A percentile compares a stretch with the other conserved stretches of the same genome.
Conservation (phyloP, 1,284 basidiomycete genomes). For the Pholiota adiposa region DNA sequence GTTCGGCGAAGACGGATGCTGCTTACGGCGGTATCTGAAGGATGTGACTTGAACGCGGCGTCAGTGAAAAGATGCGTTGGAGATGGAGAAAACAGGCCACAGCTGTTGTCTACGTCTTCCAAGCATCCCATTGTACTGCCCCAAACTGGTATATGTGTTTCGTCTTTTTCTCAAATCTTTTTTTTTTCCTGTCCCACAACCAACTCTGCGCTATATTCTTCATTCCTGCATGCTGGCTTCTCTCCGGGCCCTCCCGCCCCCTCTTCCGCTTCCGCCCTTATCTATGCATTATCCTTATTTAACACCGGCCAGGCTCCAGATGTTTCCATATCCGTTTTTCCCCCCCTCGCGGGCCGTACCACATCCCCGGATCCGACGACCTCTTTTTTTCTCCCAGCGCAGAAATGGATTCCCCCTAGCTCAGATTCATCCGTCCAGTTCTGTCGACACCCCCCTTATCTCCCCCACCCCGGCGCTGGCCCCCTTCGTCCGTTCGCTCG, state of each 20-base stretch:
- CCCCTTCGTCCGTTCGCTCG: background rate
- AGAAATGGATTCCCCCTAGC: background rate
- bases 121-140: background rate
- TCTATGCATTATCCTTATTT: background rate
- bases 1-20: conserved; percentile 4
- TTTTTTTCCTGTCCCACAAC: background rate
- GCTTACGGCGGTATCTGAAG: conserved; percentile 22
- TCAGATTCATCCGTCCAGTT: background rate
- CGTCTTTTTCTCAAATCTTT: background rate
- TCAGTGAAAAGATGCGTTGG: background rate
- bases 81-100: background rate
- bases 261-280: background rate
- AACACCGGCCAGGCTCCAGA: background rate
- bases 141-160: background rate
- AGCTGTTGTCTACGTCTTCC: background rate
- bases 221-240: background rate
- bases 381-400: background rate
- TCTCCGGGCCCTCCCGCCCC: background rate
- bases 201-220: background rate
- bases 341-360: background rate
- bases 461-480: background rate
- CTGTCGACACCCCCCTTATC: too few relatives aligned
- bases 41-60: background rate
- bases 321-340: background rate
- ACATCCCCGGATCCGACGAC: background rate